A percentile compares a stretch with the other conserved stretches of the same genome.
Evolutionary conservation across 164 flowering plant species (phyloP).

Genomic region (Sedum album): DNA sequence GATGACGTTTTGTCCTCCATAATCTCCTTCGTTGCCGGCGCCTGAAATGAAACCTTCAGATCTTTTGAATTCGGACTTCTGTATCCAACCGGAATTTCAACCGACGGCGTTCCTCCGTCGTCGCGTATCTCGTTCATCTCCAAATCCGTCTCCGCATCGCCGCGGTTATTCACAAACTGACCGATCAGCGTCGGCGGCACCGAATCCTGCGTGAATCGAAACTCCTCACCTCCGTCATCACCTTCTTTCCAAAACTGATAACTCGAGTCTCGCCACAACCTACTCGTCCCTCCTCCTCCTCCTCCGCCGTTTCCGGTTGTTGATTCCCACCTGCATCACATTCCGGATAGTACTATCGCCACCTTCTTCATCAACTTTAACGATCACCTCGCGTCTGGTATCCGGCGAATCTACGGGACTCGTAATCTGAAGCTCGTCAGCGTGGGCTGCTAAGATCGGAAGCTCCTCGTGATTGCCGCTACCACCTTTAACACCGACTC

Average conservation of each 20-base stretch:
- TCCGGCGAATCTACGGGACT: constrained; percentile 13
- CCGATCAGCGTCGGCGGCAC: neutral
- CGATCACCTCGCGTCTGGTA: constrained; percentile 17
- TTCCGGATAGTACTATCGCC: neutral
- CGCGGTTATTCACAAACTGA: constrained; percentile 5
- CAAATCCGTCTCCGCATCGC: neutral
- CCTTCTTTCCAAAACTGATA: constrained; percentile 5
- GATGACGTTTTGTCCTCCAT: neutral
- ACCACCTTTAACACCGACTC: constrained; percentile 13
- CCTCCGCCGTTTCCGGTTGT: neutral
- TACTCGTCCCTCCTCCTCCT: neutral
- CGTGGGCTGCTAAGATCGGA: constrained; percentile 27
- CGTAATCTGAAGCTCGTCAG: neutral
- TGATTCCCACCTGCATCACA: neutral
- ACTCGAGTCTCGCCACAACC: constrained; percentile 8
- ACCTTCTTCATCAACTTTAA: constrained; percentile 23
- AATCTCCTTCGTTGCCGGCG: constrained; percentile 5
- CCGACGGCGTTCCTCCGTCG: neutral
- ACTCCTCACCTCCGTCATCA: neutral
- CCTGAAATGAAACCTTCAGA: constrained; percentile 4
- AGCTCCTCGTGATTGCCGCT: constrained; percentile 18
- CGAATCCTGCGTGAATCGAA: neutral
- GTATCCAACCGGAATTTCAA: neutral
- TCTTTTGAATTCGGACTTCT: constrained; percentile 5
- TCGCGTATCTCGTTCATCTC: constrained; percentile 1